A percentile compares a stretch with the other conserved stretches of the same genome.
Conservation (phyloP, 2,329 filamentous ascomycete genomes). For the Colletotrichum agaves region DNA sequence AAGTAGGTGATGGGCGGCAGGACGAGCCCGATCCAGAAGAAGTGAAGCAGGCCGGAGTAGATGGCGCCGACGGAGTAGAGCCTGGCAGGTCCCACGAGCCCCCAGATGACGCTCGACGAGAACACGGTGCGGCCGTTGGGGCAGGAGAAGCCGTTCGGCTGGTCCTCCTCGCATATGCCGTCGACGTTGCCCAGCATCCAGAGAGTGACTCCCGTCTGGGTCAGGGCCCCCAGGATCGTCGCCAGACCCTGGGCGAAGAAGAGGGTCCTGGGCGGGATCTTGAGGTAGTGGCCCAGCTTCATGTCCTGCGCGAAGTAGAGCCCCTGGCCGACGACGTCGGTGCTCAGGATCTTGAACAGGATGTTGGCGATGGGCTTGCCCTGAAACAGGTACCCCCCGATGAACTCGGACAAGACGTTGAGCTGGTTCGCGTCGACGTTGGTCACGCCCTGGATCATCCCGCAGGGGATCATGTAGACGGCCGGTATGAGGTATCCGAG, state of each 20-base stretch:
- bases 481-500: conserved; percentile 56
- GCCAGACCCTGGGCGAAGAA: conserved; percentile 72
- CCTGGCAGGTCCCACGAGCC: conserved; percentile 60
- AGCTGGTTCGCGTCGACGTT: conserved; percentile 57
- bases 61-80: conserved; percentile 52
- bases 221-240: conserved; percentile 50
- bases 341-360: conserved; percentile 48
- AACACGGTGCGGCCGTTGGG: conserved; percentile 70
- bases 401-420: conserved; percentile 31
- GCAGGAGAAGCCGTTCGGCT: conserved; percentile 64
- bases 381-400: conserved; percentile 61
- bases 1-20: conserved; percentile 61
- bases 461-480: conserved; percentile 60
- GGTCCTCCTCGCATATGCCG: conserved; percentile 60
- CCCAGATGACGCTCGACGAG: conserved; percentile 70
- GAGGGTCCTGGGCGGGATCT: conserved; percentile 66
- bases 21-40: conserved; percentile 62
- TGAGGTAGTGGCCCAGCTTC: conserved; percentile 60
- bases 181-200: conserved; percentile 56
- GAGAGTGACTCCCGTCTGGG: conserved; percentile 49
- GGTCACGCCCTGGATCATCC: conserved; percentile 56
- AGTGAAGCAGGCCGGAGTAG: conserved; percentile 62
- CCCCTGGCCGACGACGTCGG: conserved; percentile 48
- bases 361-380: conserved; percentile 50
- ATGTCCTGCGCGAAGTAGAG: conserved; percentile 59